Evolutionary conservation across 2,329 filamentous ascomycete genomes (phyloP), one percentile per base, ranked within the genome.

Genomic region (Botrytis pseudocinerea): DNA sequence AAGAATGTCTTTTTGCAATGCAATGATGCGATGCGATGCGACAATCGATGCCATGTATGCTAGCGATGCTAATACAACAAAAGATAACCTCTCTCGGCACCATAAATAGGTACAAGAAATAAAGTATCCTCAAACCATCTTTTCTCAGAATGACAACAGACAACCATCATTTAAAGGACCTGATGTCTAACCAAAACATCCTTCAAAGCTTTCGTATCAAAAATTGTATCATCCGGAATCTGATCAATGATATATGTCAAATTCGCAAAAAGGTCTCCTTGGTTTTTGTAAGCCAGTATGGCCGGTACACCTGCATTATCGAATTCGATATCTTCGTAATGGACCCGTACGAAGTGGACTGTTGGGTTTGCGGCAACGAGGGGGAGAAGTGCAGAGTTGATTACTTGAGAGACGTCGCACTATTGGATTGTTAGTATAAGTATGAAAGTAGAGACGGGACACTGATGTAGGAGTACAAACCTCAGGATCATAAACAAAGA

Each of bases 251-350:
- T 87, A 71, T 95, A 95, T 0, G 96, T 93, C 70, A 98, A 85
- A 79, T 95, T 97, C 76, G 93, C 93, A 78, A 98, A 94, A 76
- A 98, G 90, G 76, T 98, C 95, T 70, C 94, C 95, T 80, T 91
- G 89, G 79, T 91, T 93, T 73, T 91, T 91, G 85, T 99, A 99
- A 18, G 93, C 95, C 66, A 98, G 86, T 54, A 98, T 86, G 6
- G 96, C 94, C 0, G 96, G 96, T 2, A 97, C 92, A 63, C 92
- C 91, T 46, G 94, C 92, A 73, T 92, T 90, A 81, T 98, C 94
- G 86, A 98, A 97, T 82, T 98, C 95, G 54, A 97, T 97, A 73
- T 97, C 95, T 75, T 93, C 91, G 81, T 94, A 93, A 82, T 97
- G 91, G 65, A 98, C 88, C 84, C 95, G 97, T 84, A 98, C 88